Percentiles rank a stretch among this genome's conserved stretches.
Conservation (phyloP, 2,329 filamentous ascomycete species). For the Xenosphaeropsis pyriputrescens region DNA sequence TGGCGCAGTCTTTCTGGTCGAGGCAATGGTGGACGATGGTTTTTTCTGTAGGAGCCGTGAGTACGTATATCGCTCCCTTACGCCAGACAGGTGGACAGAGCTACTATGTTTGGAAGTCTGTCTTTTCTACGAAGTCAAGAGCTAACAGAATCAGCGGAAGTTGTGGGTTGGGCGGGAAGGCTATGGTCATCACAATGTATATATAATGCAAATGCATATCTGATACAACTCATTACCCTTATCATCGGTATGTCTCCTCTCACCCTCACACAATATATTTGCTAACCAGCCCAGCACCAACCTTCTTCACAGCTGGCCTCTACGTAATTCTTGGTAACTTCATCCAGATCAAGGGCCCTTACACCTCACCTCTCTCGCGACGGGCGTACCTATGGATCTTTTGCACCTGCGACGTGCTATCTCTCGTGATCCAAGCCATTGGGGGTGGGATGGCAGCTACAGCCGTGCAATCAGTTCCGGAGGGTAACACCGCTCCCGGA, state of each 20-base stretch:
- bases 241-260: conserved; percentile 22
- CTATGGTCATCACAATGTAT: conserved; percentile 11
- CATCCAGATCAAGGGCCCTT: conserved; percentile 30
- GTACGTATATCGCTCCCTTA: conserved; percentile 19
- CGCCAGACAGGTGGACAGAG: conserved; percentile 1
- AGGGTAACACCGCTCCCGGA: conserved; percentile 14
- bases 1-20: conserved; percentile 23
- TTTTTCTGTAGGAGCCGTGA: conserved; percentile 27
- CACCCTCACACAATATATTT: conserved; percentile 5
- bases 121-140: background rate
- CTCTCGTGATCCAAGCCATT: conserved; percentile 40
- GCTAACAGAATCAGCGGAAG: conserved; percentile 20
- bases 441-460: conserved; percentile 38
- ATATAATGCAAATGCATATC: conserved; percentile 18
- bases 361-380: conserved; percentile 33
- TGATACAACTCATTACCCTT: conserved; percentile 24
- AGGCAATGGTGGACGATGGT: conserved; percentile 32
- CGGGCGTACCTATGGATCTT: conserved; percentile 40
- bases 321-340: conserved; percentile 49
- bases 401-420: conserved; percentile 40
- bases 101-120: too few relatives aligned
- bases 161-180: conserved; percentile 20
- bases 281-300: conserved; percentile 4
- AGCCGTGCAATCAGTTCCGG: conserved; percentile 19
- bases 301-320: conserved; percentile 43